Evolutionary conservation across 2,329 filamentous ascomycete species (phyloP).

Genomic region (Penicillium vulpinum): DNA sequence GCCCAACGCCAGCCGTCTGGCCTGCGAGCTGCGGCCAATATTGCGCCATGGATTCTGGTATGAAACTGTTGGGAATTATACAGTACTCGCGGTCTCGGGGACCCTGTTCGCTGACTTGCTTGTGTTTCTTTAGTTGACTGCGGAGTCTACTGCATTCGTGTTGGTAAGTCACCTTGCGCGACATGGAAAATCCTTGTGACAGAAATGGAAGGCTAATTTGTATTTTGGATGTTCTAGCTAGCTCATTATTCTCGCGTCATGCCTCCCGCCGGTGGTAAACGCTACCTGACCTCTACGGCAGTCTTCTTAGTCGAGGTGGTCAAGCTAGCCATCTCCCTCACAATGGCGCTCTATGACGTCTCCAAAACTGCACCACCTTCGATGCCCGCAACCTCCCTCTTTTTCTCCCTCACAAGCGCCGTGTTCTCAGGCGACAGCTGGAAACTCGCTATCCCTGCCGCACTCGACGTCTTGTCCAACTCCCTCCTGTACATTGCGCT

Average conservation of each 20-base stretch:
- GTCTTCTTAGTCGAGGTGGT: conserved; percentile 92
- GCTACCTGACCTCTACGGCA: conserved; percentile 91
- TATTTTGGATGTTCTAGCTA: conserved; percentile 54
- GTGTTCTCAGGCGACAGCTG: conserved; percentile 90
- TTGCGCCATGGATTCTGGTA: conserved; percentile 44
- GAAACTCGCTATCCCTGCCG: conserved; percentile 88
- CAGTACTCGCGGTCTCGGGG: not conserved
- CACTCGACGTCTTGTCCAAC: conserved; percentile 88
- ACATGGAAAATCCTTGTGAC: not conserved
- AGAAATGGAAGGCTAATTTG: conserved; percentile 12
- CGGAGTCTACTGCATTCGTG: conserved; percentile 47
- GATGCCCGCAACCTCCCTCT: conserved; percentile 75
- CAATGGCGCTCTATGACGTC: conserved; percentile 83
- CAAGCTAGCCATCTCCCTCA: conserved; percentile 82
- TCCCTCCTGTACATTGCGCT: conserved; percentile 91
- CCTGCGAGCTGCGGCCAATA: conserved; percentile 35
- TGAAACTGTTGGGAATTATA: conserved; percentile 12
- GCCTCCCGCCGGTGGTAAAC: conserved; percentile 77
- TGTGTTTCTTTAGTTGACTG: conserved; percentile 37
- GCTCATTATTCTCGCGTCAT: conserved; percentile 95
- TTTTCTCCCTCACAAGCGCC: conserved; percentile 73
- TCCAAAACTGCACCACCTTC: conserved; percentile 75
- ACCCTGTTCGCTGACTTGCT: conserved; percentile 8
- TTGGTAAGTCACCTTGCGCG: conserved; percentile 37
- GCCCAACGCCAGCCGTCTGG: conserved; percentile 34